Percentiles rank a stretch among this genome's conserved stretches.
These are phyloP conservation scores for Pycnococcus provasolii DNA, from an alignment of 139 green algal genomes.

Conservation along the genomic window DNA sequence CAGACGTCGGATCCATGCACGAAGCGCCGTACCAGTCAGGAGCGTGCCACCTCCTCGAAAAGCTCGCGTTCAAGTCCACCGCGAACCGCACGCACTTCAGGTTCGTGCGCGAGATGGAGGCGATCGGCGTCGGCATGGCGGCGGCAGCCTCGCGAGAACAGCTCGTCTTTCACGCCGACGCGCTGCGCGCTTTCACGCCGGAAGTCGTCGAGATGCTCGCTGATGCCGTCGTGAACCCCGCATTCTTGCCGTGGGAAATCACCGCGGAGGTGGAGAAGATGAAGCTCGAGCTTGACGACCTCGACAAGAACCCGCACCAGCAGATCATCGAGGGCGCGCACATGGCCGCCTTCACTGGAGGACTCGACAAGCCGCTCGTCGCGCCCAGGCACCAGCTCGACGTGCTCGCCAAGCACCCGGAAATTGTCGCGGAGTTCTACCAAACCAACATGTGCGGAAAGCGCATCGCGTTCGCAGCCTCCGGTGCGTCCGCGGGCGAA, in stretches of 20 bases:
- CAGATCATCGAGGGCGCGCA: conserved; percentile 59
- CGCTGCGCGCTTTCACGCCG: conserved; percentile 55
- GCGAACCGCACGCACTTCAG: conserved; percentile 61
- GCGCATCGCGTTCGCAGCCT: conserved; percentile 19
- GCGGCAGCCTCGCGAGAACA: conserved; percentile 67
- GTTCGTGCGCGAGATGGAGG: conserved; percentile 62
- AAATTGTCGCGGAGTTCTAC: conserved; percentile 55
- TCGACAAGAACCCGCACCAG: conserved; percentile 52
- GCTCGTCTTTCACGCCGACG: conserved; percentile 88
- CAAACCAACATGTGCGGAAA: background rate
- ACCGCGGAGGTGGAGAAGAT: conserved; percentile 48
- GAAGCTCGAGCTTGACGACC: conserved; percentile 46
- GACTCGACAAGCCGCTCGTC: conserved; percentile 66
- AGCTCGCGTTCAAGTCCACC: conserved; percentile 84
- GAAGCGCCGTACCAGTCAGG: conserved; percentile 41
- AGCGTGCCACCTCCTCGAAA: conserved; percentile 78
- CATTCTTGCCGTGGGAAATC: conserved; percentile 61
- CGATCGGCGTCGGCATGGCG: conserved; percentile 69
- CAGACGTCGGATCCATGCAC: conserved; percentile 59
- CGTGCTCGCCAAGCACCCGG: conserved; percentile 32
- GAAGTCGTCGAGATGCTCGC: conserved; percentile 78
- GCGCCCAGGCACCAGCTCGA: conserved; percentile 32
- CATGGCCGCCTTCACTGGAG: conserved; percentile 58
- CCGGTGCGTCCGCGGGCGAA: background rate
- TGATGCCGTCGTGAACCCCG: conserved; percentile 79